Evolutionary conservation across 2,329 filamentous ascomycete species (phyloP).

Genomic region (Emmonsia crescens): DNA sequence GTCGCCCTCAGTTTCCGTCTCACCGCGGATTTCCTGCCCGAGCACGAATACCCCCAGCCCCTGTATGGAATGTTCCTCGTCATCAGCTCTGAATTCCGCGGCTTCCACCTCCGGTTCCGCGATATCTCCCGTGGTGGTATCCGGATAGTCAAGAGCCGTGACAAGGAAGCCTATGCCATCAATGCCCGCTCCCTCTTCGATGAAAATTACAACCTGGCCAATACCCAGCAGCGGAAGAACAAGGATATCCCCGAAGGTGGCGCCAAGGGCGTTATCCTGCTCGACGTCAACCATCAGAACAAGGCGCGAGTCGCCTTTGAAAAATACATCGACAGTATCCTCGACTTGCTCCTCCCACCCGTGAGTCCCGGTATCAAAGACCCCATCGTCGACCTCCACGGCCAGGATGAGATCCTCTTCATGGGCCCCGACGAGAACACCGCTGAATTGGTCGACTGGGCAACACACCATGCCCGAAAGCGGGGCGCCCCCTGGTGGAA

Average conservation of each 20-base stretch:
- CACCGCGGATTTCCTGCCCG: slow-evolving; percentile 68
- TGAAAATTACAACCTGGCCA: slow-evolving; percentile 96
- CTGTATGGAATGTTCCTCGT: slow-evolving; percentile 98
- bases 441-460: slow-evolving; percentile 93
- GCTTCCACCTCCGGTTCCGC: slow-evolving; percentile 94
- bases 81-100: slow-evolving; percentile 90
- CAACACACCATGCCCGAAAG: slow-evolving; percentile 81
- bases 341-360: slow-evolving; percentile 84
- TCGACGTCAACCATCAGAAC: slow-evolving; percentile 90
- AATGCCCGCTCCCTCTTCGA: slow-evolving; percentile 95
- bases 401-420: slow-evolving; percentile 93
- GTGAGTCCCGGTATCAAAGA: slow-evolving; percentile 96
- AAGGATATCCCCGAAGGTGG: slow-evolving; percentile 98
- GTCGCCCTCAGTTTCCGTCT: slow-evolving; percentile 94
- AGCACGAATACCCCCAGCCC: slow-evolving; percentile 83
- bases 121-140: slow-evolving; percentile 96
- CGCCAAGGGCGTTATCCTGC: slow-evolving; percentile 91
- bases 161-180: slow-evolving; percentile 90
- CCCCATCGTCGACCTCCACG: slow-evolving; percentile 88
- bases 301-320: slow-evolving; percentile 88
- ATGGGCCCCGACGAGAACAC: slow-evolving; percentile 99
- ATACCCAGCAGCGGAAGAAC: slow-evolving; percentile 98
- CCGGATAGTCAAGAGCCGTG: slow-evolving; percentile 95
- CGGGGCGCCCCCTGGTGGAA: slow-evolving; percentile 98
- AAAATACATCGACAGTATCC: slow-evolving; percentile 98